phyloP scores from a whole-genome alignment of 768 basidiomycete species.

The Kwoniella pini region DNA sequence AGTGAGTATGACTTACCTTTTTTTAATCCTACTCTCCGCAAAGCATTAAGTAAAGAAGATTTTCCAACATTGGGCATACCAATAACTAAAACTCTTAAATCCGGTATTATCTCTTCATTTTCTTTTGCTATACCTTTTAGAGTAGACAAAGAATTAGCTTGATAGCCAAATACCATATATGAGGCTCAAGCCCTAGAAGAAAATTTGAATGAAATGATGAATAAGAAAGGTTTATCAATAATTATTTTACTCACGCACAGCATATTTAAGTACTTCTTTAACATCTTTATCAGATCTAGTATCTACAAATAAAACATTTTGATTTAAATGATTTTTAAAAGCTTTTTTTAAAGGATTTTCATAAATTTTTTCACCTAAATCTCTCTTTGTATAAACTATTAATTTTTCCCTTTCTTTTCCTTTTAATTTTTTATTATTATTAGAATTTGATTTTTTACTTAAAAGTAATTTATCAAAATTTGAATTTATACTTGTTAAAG shows the following conservation, averaged over 20 bases:
- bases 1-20: conserved; percentile 84
- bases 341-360: conserved; percentile 61
- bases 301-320: conserved; percentile 56
- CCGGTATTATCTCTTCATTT: conserved; percentile 64
- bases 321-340: conserved; percentile 50
- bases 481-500: conserved; percentile 89
- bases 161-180: too few species aligned
- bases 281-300: conserved; percentile 54
- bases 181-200: too few species aligned
- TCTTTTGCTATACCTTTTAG: conserved; percentile 74
- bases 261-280: conserved; percentile 49
- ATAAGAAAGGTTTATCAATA: too few species aligned
- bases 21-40: conserved; percentile 80
- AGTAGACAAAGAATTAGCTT: too few species aligned
- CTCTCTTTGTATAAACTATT: conserved; percentile 89
- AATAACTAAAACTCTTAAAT: conserved; percentile 82
- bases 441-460: neutral
- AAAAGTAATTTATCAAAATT: conserved; percentile 68
- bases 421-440: conserved; percentile 12
- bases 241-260: conserved; percentile 54
- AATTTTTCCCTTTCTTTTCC: conserved; percentile 68
- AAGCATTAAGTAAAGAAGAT: conserved; percentile 87
- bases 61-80: conserved; percentile 99
- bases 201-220: too few species aligned
- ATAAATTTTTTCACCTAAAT: conserved; percentile 85